These are phyloP conservation scores for Acanthamoeba healyi DNA, from an alignment of 208 protist species.

Conservation along the genomic window DNA sequence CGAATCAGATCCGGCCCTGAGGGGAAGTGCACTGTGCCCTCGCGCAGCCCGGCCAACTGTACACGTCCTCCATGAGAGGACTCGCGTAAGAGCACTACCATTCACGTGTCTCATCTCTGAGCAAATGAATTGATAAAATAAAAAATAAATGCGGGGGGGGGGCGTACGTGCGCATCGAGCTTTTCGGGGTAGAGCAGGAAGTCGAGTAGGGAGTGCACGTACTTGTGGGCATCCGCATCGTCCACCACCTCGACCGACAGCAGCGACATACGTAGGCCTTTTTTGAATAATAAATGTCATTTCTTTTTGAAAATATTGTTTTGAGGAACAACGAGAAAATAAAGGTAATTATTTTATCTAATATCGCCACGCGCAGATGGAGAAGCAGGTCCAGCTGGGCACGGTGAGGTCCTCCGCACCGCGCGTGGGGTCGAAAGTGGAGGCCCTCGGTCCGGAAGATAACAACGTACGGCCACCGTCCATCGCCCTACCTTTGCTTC, in stretches of 20 bases:
- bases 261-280: slow-evolving; percentile 1
- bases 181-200: slow-evolving; percentile 52
- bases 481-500: too few species aligned
- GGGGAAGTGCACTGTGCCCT: neutral
- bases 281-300: neutral
- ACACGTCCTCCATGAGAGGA: neutral
- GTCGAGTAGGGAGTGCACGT: slow-evolving; percentile 54
- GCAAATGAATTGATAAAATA: too few species aligned
- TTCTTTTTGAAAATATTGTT: neutral
- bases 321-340: too few species aligned
- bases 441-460: slow-evolving; percentile 4
- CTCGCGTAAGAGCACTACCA: too few species aligned
- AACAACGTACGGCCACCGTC: too few species aligned
- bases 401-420: neutral
- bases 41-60: slow-evolving; percentile 11
- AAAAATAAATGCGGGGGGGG: neutral
- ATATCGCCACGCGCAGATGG: too few species aligned
- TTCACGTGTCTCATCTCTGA: too few species aligned
- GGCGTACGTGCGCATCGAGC: slow-evolving; percentile 28
- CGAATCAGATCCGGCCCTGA: slow-evolving; percentile 39
- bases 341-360: too few species aligned
- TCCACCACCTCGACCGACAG: slow-evolving; percentile 52
- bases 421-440: neutral
- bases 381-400: neutral
- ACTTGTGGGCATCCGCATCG: slow-evolving; percentile 39